A percentile compares a stretch with the other conserved stretches of the same genome.
phyloP scores from a whole-genome alignment of 2,329 filamentous ascomycete genomes.

The Cercospora sp. region DNA sequence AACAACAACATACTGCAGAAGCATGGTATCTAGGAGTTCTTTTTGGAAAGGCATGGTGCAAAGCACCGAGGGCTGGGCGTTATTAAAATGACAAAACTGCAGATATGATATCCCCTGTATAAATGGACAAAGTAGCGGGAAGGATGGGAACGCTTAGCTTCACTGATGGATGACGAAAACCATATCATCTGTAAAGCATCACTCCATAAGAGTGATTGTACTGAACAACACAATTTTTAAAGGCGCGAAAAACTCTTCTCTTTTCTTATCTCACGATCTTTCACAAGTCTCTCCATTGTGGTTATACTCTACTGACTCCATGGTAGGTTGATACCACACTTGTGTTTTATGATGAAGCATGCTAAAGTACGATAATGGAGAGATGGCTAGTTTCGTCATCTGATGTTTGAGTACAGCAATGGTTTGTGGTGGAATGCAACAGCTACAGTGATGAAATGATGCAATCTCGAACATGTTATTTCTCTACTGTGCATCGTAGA shows the following conservation, averaged over 20 bases:
- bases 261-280: background rate
- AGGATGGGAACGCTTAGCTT: slow-evolving; percentile 20
- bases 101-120: slow-evolving; percentile 23
- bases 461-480: too few relatives aligned
- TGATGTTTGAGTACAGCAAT: background rate
- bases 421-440: too few relatives aligned
- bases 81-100: slow-evolving; percentile 26
- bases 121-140: slow-evolving; percentile 24
- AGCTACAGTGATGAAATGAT: too few relatives aligned
- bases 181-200: slow-evolving; percentile 2
- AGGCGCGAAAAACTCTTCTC: background rate
- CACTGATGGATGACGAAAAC: slow-evolving; percentile 3
- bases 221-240: slow-evolving; percentile 1
- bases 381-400: background rate
- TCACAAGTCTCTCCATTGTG: background rate
- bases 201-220: slow-evolving; percentile 2
- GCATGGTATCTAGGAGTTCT: slow-evolving; percentile 16
- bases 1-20: slow-evolving; percentile 24
- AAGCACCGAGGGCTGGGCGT: slow-evolving; percentile 14
- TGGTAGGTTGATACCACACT: background rate
- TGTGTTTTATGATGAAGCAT: background rate
- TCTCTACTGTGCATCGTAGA: background rate
- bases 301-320: background rate
- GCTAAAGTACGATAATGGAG: background rate
- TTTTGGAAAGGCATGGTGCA: slow-evolving; percentile 20